Conservation (phyloP, 129 eudicot genomes). For the Apium graveolens region DNA sequence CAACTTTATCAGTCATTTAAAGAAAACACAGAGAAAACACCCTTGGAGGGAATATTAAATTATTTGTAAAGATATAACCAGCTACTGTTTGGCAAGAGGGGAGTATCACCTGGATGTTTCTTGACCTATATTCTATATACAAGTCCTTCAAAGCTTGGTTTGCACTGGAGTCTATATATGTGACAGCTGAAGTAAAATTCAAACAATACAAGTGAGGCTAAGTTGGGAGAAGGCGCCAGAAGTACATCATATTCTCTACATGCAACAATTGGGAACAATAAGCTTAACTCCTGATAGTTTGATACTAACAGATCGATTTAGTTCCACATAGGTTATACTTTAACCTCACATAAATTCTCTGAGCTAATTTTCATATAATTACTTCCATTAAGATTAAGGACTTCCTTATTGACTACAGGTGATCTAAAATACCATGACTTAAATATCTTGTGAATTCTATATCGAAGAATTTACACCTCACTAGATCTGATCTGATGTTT, state of each 20-base stretch:
- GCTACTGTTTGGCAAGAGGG: not conserved
- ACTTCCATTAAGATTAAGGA: not conserved
- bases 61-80: not conserved
- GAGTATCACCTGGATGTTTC: conserved; percentile 69
- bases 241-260: not conserved
- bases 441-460: too few relatives aligned
- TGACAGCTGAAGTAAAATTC: conserved; percentile 47
- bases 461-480: not conserved
- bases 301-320: not conserved
- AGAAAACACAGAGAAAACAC: conserved; percentile 6
- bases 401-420: not conserved
- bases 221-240: not conserved
- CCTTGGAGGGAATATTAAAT: not conserved
- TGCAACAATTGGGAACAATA: not conserved
- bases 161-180: conserved; percentile 89
- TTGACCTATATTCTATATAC: conserved; percentile 72
- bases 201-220: conserved; percentile 4
- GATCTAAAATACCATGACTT: too few relatives aligned
- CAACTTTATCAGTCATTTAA: not conserved
- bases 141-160: conserved; percentile 80
- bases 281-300: not conserved
- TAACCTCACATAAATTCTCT: not conserved
- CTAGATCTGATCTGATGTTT: not conserved
- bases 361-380: not conserved
- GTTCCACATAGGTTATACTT: not conserved